phyloP scores from a whole-genome alignment of 2,329 filamentous ascomycete genomes.

The Fusarium praegraminearum region DNA sequence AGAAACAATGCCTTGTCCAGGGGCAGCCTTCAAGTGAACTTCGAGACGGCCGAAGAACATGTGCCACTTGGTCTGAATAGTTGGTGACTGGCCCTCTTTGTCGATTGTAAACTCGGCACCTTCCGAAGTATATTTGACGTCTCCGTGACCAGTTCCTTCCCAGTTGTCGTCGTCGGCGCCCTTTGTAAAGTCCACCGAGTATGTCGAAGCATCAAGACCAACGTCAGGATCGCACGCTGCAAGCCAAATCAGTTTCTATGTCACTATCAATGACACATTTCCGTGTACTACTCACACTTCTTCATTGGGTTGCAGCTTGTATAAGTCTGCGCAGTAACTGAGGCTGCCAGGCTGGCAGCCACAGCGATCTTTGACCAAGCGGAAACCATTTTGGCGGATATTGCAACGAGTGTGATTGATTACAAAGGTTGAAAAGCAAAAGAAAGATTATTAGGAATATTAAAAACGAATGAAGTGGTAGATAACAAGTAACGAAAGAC shows the following conservation, averaged over 20 bases:
- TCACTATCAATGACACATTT: not conserved
- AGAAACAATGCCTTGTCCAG: conserved; percentile 81
- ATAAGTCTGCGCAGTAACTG: conserved; percentile 33
- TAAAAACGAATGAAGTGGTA: conserved; percentile 9
- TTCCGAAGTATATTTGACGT: conserved; percentile 32
- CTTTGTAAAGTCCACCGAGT: conserved; percentile 39
- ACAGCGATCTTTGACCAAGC: conserved; percentile 16
- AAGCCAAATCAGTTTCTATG: not conserved
- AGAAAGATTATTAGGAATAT: not conserved
- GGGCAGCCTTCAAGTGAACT: conserved; percentile 75
- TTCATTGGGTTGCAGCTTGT: conserved; percentile 39
- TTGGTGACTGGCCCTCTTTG: conserved; percentile 66
- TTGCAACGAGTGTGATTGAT: not conserved
- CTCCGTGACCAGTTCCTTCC: conserved; percentile 34
- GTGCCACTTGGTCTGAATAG: conserved; percentile 78
- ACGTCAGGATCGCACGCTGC: conserved; percentile 19
- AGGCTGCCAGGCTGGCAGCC: conserved; percentile 29
- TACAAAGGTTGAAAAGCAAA: not conserved
- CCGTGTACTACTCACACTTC: conserved; percentile 22
- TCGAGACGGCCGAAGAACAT: conserved; percentile 86
- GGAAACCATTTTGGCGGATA: conserved; percentile 15
- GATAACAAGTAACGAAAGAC: conserved; percentile 9
- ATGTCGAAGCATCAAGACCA: conserved; percentile 33
- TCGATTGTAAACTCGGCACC: conserved; percentile 65
- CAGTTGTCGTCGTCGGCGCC: conserved; percentile 41